These are phyloP conservation scores for Pythium aquatile DNA, from an alignment of 352 stramenopile genomes.

Conservation along the genomic window DNA sequence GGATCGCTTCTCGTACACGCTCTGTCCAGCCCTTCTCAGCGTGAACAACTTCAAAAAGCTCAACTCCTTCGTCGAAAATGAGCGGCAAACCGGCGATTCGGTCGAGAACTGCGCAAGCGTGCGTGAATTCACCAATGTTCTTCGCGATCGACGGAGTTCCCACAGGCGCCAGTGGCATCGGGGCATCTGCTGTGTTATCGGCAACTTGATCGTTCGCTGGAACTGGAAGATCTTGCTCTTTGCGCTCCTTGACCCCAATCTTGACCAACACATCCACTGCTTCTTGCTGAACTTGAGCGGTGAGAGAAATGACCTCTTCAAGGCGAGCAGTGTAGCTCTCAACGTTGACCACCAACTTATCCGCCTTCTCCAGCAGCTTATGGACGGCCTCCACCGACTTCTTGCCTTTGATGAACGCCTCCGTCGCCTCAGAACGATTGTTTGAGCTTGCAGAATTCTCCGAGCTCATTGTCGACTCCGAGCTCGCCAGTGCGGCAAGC, in stretches of 20 bases:
- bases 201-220: not conserved
- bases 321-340: slow-evolving; percentile 58
- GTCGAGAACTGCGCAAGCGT: slow-evolving; percentile 60
- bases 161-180: slow-evolving; percentile 9
- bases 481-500: not conserved
- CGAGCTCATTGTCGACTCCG: slow-evolving; percentile 3
- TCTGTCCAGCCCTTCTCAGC: slow-evolving; percentile 64
- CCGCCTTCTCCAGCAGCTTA: slow-evolving; percentile 66
- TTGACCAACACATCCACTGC: slow-evolving; percentile 49
- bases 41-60: slow-evolving; percentile 54
- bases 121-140: slow-evolving; percentile 37
- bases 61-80: slow-evolving; percentile 65
- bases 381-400: slow-evolving; percentile 66
- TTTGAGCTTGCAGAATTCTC: not conserved
- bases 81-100: slow-evolving; percentile 67
- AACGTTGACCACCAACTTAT: slow-evolving; percentile 62
- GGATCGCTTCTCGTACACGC: slow-evolving; percentile 69
- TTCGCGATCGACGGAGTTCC: not conserved
- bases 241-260: slow-evolving; percentile 37
- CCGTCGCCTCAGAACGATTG: slow-evolving; percentile 15
- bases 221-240: not conserved
- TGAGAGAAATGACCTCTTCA: slow-evolving; percentile 53
- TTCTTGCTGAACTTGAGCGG: slow-evolving; percentile 45
- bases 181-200: not conserved
- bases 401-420: slow-evolving; percentile 44